These are phyloP conservation scores for Alternaria burnsii DNA, from an alignment of 2,329 filamentous ascomycete species.

Conservation along the genomic window DNA sequence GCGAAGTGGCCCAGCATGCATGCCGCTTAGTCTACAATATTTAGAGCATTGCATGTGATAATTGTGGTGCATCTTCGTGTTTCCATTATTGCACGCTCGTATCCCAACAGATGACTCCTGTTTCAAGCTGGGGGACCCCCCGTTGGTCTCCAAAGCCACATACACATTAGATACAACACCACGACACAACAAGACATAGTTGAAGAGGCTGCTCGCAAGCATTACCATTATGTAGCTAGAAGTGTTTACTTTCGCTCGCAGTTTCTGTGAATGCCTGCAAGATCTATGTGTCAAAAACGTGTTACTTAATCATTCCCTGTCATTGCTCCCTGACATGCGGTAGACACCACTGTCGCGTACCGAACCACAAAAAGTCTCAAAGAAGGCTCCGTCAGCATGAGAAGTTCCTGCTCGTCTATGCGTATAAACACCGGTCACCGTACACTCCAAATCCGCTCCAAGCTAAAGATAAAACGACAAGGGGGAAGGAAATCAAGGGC, in stretches of 20 bases:
- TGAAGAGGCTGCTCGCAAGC: slow-evolving; percentile 15
- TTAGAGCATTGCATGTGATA: neutral
- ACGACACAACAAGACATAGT: neutral
- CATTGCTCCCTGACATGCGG: slow-evolving; percentile 38
- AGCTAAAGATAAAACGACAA: slow-evolving; percentile 40
- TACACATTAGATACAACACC: neutral
- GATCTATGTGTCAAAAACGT: slow-evolving; percentile 45
- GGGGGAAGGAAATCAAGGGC: slow-evolving; percentile 24
- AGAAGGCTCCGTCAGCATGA: slow-evolving; percentile 28
- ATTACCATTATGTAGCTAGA: slow-evolving; percentile 49
- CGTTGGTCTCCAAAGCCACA: neutral
- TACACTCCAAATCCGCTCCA: slow-evolving; percentile 35
- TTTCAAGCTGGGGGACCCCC: neutral
- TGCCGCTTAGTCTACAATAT: neutral
- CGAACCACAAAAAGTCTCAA: slow-evolving; percentile 21
- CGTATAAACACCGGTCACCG: slow-evolving; percentile 38
- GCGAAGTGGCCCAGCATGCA: slow-evolving; percentile 2
- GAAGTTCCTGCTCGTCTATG: slow-evolving; percentile 46
- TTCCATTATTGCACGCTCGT: neutral
- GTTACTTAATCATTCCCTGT: slow-evolving; percentile 40
- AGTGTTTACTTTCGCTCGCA: slow-evolving; percentile 32
- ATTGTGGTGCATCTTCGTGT: neutral
- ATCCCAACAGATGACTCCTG: neutral
- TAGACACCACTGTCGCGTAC: slow-evolving; percentile 22
- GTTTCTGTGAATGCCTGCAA: slow-evolving; percentile 27